A percentile compares a stretch with the other conserved stretches of the same genome.
These are phyloP conservation scores for Magnusiomyces paraingens DNA, from an alignment of 1,139 yeast species.

Conservation along the genomic window DNA sequence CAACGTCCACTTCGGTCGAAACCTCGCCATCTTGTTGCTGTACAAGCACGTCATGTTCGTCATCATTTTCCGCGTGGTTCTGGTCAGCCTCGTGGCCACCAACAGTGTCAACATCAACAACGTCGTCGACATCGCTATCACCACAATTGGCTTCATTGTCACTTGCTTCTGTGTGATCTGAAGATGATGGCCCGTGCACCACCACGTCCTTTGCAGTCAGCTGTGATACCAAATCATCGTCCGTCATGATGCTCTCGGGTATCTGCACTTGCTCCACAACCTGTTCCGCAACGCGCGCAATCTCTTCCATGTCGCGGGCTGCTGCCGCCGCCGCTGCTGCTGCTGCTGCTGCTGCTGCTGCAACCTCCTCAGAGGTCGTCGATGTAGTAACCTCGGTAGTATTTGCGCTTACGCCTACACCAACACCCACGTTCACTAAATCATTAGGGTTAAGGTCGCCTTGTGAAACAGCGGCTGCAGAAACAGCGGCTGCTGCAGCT, in stretches of 20 bases:
- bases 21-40: no score
- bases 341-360: background rate
- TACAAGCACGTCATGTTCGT: no score
- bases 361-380: background rate
- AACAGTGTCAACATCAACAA: background rate
- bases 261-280: no score
- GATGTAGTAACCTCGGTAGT: background rate
- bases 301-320: background rate
- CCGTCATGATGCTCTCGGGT: no score
- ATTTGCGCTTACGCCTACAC: background rate
- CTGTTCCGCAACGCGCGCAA: background rate
- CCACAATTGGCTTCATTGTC: background rate
- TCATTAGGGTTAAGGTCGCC: background rate
- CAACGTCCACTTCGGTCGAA: no score
- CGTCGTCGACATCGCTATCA: background rate
- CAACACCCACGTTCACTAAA: background rate
- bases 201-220: no score
- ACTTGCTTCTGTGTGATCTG: background rate
- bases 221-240: no score
- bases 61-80: no score
- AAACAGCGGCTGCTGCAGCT: conserved; percentile 1
- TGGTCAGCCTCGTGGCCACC: no score
- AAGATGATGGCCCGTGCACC: no score
- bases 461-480: background rate
- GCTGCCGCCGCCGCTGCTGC: background rate